phyloP scores from a whole-genome alignment of 352 stramenopile species.

The Blastocystis sp. region DNA sequence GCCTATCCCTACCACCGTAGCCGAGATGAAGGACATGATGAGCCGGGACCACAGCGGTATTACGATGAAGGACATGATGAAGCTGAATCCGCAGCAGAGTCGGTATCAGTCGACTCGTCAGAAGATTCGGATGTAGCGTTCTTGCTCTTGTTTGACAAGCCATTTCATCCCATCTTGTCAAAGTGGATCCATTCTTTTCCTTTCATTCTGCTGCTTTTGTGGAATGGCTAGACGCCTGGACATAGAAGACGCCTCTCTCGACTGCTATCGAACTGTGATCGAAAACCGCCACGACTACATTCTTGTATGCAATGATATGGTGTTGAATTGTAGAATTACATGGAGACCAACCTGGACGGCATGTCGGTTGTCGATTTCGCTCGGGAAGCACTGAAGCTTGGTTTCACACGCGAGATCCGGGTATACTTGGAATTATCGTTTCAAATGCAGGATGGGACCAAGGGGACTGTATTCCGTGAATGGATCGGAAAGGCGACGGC shows the following conservation, averaged over 20 bases:
- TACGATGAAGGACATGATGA: slow-evolving; percentile 69
- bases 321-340: slow-evolving; percentile 43
- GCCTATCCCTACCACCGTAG: slow-evolving; percentile 49
- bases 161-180: slow-evolving; percentile 30
- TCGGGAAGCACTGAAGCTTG: background rate
- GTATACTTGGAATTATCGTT: background rate
- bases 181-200: slow-evolving; percentile 22
- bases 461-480: slow-evolving; percentile 67
- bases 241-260: slow-evolving; percentile 29
- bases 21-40: slow-evolving; percentile 66
- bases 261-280: slow-evolving; percentile 34
- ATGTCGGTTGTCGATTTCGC: slow-evolving; percentile 49
- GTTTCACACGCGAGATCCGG: slow-evolving; percentile 1
- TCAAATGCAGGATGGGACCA: slow-evolving; percentile 34
- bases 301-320: background rate
- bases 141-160: slow-evolving; percentile 27
- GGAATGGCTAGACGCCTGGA: background rate
- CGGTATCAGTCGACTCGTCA: slow-evolving; percentile 18
- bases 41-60: slow-evolving; percentile 54
- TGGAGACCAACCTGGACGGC: slow-evolving; percentile 19
- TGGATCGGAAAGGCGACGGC: slow-evolving; percentile 64
- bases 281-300: slow-evolving; percentile 62
- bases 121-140: slow-evolving; percentile 17
- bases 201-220: background rate
- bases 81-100: slow-evolving; percentile 64